Conservation (phyloP, 2,329 filamentous ascomycete species). For the Stagonosporopsis rhizophila region DNA sequence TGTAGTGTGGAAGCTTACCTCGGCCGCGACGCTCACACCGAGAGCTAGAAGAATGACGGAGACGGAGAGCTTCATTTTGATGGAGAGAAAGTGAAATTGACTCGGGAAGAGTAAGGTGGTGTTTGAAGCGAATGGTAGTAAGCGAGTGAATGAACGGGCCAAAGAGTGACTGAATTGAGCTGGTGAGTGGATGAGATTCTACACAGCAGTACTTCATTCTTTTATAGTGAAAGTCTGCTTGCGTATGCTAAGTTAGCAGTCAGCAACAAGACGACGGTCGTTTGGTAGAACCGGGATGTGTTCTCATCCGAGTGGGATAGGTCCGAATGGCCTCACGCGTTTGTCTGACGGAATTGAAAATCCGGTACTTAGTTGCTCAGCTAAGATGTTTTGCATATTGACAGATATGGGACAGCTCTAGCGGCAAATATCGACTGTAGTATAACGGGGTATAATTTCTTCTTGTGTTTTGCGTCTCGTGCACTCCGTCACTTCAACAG, state of each 20-base stretch:
- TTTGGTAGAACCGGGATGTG: no score
- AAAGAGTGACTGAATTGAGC: background rate
- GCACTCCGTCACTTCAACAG: conserved; percentile 47
- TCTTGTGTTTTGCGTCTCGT: background rate
- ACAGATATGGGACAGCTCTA: background rate
- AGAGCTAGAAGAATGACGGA: background rate
- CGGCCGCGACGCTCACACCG: background rate
- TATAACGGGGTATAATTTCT: conserved; percentile 16
- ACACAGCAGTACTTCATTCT: no score
- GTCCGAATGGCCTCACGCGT: background rate
- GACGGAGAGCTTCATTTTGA: background rate
- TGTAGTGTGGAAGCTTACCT: background rate
- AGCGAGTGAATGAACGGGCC: no score
- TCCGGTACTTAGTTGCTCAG: background rate
- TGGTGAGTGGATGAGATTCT: no score
- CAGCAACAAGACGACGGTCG: no score
- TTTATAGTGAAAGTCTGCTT: no score
- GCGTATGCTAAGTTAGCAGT: no score
- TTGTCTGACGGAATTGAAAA: background rate
- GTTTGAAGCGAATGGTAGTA: background rate
- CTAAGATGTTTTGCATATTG: background rate
- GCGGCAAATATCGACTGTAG: background rate
- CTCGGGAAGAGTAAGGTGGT: background rate
- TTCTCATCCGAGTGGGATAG: no score
- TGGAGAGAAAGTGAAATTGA: background rate